Base-by-base conservation (phyloP, 2,329 filamentous ascomycete genomes). In the Lachnellula arida region DNA sequence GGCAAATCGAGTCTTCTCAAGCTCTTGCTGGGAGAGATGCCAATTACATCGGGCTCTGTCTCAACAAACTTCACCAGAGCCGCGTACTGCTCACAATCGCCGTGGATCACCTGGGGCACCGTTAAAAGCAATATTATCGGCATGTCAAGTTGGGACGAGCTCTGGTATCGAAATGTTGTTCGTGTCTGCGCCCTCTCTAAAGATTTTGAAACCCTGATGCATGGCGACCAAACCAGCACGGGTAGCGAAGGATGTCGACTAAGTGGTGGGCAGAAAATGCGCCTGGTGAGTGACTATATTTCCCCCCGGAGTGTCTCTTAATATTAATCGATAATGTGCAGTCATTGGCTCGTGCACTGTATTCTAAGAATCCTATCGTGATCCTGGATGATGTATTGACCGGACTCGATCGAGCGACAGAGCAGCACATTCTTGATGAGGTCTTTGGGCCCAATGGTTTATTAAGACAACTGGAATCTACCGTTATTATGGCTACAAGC, bases 101-200 rank as follows among this genome's bases (percentile, higher is more conserved):
- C 75, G 0, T 79, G 75, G 74, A 66, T 78, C 2, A 66, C 67
- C 2, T 78, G 78, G 52, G 66, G 60, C 1, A 72, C 71, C 0
- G 62, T 78, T 25, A 64, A 67, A 6, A 60, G 73, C 0, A 74
- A 73, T 34, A 74, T 78, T 6, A 55, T 72, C 0, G 74, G 71
- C 0, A 51, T 54, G n/a, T 60, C 59, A 0, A 40, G 34, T 17
- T 61, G 54, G 39, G 63, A 72, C 32, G 55, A 57, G 15, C 53
- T 53, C 11, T 69, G 62, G 39, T 67, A 66, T 43, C 47, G 57
- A 4, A 52, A 53, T 25, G 59, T 65, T 2, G n/a, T 65, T 2
- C 44, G 57, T 19, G 59, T 59, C 12, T 62, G 62, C 7, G 56
- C 58, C n/a, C 49, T 66, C 7, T 42, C 48, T 15, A 35, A 52